Evolutionary conservation across 495 filamentous ascomycete species (phyloP), one percentile per base, ranked within the genome.

Genomic region (Filosporella fistucella): DNA sequence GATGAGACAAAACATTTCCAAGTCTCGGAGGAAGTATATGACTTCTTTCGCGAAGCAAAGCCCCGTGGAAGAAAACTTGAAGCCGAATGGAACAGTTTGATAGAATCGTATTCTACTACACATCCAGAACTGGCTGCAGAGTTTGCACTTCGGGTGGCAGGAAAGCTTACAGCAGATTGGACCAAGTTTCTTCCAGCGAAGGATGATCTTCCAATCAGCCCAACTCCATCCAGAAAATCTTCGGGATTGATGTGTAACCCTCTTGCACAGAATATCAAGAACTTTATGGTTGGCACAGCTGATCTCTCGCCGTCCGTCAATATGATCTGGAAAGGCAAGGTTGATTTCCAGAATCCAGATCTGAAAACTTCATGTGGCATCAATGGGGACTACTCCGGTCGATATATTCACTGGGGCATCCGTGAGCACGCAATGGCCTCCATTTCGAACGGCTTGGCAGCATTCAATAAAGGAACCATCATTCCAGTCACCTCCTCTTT

Each of bases 221-320:
- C 72, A 0, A 80, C 74, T 1, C 60, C 77, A 18, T 69, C 73
- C 1, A 61, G 76, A 38, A 68, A 68, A 18, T 70, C 76, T 1
- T 64, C 70, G 2, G 76, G 73, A 5, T 56, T 75, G 1, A 67
- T 78, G 4, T 74, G 68, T 49, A 75, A 75, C 45, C 72, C 73
- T 0, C 57, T 82, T 13, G 69, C 69, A 2, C 51, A 68, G 25
- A 60, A 70, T 6, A 43, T 76, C 8, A 59, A 63, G 12, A 68
- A 60, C 20, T 71, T 82, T 56, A 77, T 82, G 70, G 72, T 79
- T 18, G 78, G 77, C 5, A 78, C 76, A 0, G 78, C 78, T 4
- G 78, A 83, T 54, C 62, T 83, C 14, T 70, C 75, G 0, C 75
- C 76, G 6, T 78, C 74, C 0, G 38, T 42, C 3, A 73, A 78